Evolutionary conservation across 371 early-diverging fungal species (phyloP).

Genomic region (Actinomucor elegans): DNA sequence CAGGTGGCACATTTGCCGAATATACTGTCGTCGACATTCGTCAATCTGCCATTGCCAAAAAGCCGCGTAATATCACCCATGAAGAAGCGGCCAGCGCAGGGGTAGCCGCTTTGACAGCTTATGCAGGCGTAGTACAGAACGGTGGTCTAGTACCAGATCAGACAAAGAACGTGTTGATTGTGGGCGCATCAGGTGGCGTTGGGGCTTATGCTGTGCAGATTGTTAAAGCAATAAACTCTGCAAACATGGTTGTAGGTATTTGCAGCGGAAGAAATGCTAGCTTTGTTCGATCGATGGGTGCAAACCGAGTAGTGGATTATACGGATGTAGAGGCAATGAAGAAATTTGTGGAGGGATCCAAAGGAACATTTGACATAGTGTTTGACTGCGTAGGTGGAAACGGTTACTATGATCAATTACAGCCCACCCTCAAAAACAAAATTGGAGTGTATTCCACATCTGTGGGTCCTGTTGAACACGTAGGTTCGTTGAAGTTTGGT

Average conservation of each 20-base stretch:
- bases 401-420: constrained; percentile 30
- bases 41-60: constrained; percentile 31
- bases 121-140: constrained; percentile 17
- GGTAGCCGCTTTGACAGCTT: constrained; percentile 33
- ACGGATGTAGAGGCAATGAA: constrained; percentile 28
- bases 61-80: constrained; percentile 36
- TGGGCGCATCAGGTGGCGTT: constrained; percentile 59
- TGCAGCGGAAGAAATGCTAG: constrained; percentile 51
- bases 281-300: constrained; percentile 50
- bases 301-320: constrained; percentile 60
- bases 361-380: constrained; percentile 33
- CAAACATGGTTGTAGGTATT: constrained; percentile 56
- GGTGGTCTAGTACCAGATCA: neutral
- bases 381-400: constrained; percentile 53
- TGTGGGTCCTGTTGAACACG: constrained; percentile 25
- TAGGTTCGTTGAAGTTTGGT: neutral
- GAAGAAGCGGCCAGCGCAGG: constrained; percentile 46
- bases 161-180: constrained; percentile 30
- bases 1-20: constrained; percentile 47
- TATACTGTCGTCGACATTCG: constrained; percentile 21
- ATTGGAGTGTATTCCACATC: constrained; percentile 38
- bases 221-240: constrained; percentile 42
- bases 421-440: constrained; percentile 17
- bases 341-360: neutral
- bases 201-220: constrained; percentile 62